Base-by-base conservation (phyloP, 2,329 filamentous ascomycete species). In the Diaporthe sp. region DNA sequence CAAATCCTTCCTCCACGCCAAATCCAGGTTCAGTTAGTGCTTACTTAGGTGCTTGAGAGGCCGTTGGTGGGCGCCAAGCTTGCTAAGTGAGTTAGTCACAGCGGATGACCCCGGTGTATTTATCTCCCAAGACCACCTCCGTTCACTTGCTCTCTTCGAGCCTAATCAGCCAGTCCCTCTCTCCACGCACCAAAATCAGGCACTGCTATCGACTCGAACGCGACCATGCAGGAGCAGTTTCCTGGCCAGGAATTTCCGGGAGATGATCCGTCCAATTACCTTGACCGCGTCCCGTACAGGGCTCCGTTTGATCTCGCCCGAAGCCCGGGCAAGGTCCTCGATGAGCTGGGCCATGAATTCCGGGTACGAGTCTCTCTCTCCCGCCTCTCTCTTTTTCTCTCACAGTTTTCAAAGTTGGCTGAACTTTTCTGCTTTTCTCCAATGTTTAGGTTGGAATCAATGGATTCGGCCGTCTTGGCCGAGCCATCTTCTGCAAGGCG, bases 261-360 rank as follows among this genome's bases (percentile, higher is more conserved):
- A 51, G 63, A 67, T 67, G 44, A 67, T 51, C 28, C 28, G 20
- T 3, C 28, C 28, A 51, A 51, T 20, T 51, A 67, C 31, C 1
- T n/a, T 3, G 15, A 67, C 42, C 13, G n/a, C 39, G n/a, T n/a
- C 13, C 15, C 9, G 39, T 7, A 4, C 12, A 17, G 2, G 44
- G 28, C 3, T 51, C 44, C 28, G 44, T 25, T 25, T 51, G 44
- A 67, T 25, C 10, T 67, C 44, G 4, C 63, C 8, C 63, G 63
- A 17, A 67, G 63, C 44, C 63, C 63, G 20, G 12, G 28, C 20
- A 67, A 51, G 63, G 63, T 67, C 20, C 63, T 67, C 28, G 63
- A 49, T 51, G 63, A 67, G 44, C 63, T 67, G 28, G 63, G 63
- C 28, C 63, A 67, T 37, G 28, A 67, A 51, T 67, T 67, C 28